These are phyloP conservation scores for Clathrospora elynae DNA, from an alignment of 2,329 filamentous ascomycete genomes.

Conservation along the genomic window DNA sequence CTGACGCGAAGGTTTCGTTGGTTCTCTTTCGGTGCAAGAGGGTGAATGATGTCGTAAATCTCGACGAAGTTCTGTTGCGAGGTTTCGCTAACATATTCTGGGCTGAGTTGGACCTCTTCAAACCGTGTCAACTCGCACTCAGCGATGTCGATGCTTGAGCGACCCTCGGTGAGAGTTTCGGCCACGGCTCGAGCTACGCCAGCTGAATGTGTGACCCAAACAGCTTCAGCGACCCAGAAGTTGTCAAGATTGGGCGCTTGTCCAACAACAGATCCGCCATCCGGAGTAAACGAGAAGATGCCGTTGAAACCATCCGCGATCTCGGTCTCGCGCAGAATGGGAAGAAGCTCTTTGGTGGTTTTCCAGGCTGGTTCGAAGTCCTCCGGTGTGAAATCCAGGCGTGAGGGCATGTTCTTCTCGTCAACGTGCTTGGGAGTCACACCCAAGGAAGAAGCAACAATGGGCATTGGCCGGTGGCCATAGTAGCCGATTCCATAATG, in stretches of 20 bases:
- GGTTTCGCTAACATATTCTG: slow-evolving; percentile 63
- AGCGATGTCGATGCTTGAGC: slow-evolving; percentile 61
- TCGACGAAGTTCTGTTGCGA: slow-evolving; percentile 66
- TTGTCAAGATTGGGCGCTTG: slow-evolving; percentile 63
- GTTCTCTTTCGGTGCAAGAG: slow-evolving; percentile 61
- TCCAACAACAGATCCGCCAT: slow-evolving; percentile 65
- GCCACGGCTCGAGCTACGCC: slow-evolving; percentile 66
- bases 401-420: slow-evolving; percentile 67
- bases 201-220: slow-evolving; percentile 70
- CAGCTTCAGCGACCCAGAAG: slow-evolving; percentile 68
- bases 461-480: slow-evolving; percentile 65
- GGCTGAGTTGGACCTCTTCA: slow-evolving; percentile 64
- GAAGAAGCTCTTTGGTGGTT: slow-evolving; percentile 60
- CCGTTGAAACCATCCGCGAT: slow-evolving; percentile 68
- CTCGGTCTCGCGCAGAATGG: slow-evolving; percentile 56
- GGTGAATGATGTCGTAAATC: slow-evolving; percentile 68
- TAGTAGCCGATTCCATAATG: slow-evolving; percentile 68
- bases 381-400: slow-evolving; percentile 62
- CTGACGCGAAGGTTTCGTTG: slow-evolving; percentile 64
- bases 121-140: slow-evolving; percentile 67
- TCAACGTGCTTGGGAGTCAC: slow-evolving; percentile 59
- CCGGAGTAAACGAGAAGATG: slow-evolving; percentile 69
- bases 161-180: slow-evolving; percentile 62
- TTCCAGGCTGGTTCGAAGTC: slow-evolving; percentile 68
- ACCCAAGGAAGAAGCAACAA: slow-evolving; percentile 61